Base-by-base conservation (phyloP, 2,329 filamentous ascomycete genomes). In the Curvularia sp. region DNA sequence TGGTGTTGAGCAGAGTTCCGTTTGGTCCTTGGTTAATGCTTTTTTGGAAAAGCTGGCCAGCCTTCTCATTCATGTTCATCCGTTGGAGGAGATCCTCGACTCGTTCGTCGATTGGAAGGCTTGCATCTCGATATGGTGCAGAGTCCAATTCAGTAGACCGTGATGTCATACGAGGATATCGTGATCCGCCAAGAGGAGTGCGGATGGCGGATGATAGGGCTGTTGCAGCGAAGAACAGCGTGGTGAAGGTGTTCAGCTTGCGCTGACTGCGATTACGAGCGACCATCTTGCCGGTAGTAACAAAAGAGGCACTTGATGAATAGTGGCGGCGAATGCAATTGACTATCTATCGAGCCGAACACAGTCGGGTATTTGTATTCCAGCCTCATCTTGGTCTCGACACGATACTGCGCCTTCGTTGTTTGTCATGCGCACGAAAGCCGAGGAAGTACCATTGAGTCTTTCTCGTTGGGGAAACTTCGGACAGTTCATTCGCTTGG, bases 11-110 rank as follows among this genome's bases (percentile, higher is more conserved):
- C 9, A 78, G 53, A 6, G 75, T 75, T 9, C 71, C 75, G 46
- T 78, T 77, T 6, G 66, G 53, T 0, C 74, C 75, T 42, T 69
- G 63, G 5, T 60, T 66, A 38, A 78, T 57, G 52, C 75, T 75
- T 20, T 74, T 72, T 55, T 83, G 80, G 63, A 82, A 83, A 53
- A 83, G 73, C 61, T 82, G 80, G 0, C 81, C 81, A 2, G 79
- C 81, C 55, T 83, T 83, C 61, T 83, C 81, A 39, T 80, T 77
- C 0, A 83, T 48, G 0, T 77, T 82, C 81, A 83, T 83, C 9
- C 80, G 77, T 4, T 66, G 55, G 20, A 75, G 46, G 4, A 83
- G 75, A 55, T 83, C 81, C 24, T 82, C 78, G 7, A 83, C 77
- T 44, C 81, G 77, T n/a, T 80, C 79, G 42, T 82, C 79, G 42